Base-by-base conservation (phyloP, 129 eudicot genomes). In the Cynara cardunculus region DNA sequence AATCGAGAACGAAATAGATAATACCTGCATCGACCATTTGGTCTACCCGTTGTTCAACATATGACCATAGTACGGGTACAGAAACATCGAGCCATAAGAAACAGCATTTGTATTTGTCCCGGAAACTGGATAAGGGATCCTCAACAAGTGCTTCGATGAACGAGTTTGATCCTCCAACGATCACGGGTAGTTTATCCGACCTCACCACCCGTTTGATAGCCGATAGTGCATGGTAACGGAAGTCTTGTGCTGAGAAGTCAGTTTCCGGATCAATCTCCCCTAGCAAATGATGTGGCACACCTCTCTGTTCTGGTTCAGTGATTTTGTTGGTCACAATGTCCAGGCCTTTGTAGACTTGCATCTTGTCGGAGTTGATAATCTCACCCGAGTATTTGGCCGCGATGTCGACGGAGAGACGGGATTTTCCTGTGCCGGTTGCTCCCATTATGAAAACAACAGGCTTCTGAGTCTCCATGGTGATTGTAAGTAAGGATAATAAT, bases 121-220 rank as follows among this genome's bases (percentile, higher is more conserved):
- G 76, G 46, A 81, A 81, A 28, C 37, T 22, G 31, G 19, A 25
- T 6, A 22, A 21, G 24, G 71, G n/a, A 24, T 85, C 83, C 7
- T 37, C 12, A 37, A 6, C 44, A 37, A 11, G 44, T 25, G 74
- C 80, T 49, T 81, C 80, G 22, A 81, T 64, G 67, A 74, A 72
- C 12, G 86, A 81, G 68, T 85, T 85, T 4, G 86, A 85, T 14
- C 86, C 86, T 8, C 80, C 88, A 53, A 41, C 86, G 21, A 85
- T 77, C 70, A 85, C 76, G 2, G 44, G 44, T 37, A 37, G 5
- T 31, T 31, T 31, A 31, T 31, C 35, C 35, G 35, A 31, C 35
- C 35, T 31, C 35, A 4, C 3, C 35, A 70, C 85, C 13, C 41
- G 27, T 1, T 26, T 9, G n/a, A 72, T 56, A 32, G 78, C 76